Base-by-base conservation (phyloP, 441 rosid genomes). In the Euphorbia celastroides region DNA sequence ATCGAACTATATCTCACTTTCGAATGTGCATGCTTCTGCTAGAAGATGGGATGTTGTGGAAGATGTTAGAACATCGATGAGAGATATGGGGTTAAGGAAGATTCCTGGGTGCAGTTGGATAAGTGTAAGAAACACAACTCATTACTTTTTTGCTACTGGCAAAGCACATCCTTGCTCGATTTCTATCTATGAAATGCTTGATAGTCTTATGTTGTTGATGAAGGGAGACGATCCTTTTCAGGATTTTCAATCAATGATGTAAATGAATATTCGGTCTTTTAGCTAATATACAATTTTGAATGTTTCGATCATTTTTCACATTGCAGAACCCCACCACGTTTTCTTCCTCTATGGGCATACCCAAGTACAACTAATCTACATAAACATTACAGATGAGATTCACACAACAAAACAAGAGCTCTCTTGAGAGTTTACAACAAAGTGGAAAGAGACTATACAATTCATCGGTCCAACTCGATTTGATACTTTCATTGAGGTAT, bases 41-140 rank as follows among this genome's bases (percentile, higher is more conserved):
- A 83, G 65, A 62, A 83, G 82, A 72, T 86, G 95, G 92, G 80
- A 81, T 57, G 75, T 52, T 46, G 95, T 84, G 19, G 84, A 90
- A 19, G 82, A 81, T 38, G 80, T 88, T 66, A 83, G 92, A 74
- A 75, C 74, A 71, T 55, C 58, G 60, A 88, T 88, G 92, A 83
- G 81, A 56, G 74, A 83, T 62, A 78, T 63, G 66, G 87, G 88
- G 30, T 64, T 88, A 56, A 82, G 68, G 73, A 88, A 86, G 79
- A 77, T 85, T 60, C 87, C 95, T 26, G 87, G 92, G 25, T 88
- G 86, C 78, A 86, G 92, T 81, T 84, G 92, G 90, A 83, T 84
- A 62, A 83, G 65, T 72, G 74, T 84, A 56, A 66, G 65, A 62
- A 80, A 79, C 54, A 73, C 62, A 34, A 81, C 87, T 28, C 81